phyloP scores from a whole-genome alignment of 257 asterid species.

The Forsythia suspensa region DNA sequence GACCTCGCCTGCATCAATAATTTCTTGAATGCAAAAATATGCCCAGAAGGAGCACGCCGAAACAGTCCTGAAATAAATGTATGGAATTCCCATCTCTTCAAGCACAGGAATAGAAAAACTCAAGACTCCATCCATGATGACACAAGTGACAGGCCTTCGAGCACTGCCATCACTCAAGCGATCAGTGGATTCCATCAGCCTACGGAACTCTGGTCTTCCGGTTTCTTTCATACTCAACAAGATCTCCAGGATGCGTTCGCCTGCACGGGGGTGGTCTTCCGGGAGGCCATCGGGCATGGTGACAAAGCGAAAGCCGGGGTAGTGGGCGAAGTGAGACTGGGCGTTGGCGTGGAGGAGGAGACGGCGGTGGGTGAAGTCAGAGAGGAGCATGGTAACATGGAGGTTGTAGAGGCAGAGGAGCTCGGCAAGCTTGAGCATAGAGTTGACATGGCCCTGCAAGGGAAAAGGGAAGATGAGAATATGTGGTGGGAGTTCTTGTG shows the following conservation, averaged over 20 bases:
- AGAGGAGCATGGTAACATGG: constrained; percentile 32
- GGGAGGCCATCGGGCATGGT: constrained; percentile 24
- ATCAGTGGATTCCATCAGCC: constrained; percentile 11
- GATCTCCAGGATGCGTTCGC: constrained; percentile 17
- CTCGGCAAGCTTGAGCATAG: constrained; percentile 45
- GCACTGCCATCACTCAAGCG: neutral
- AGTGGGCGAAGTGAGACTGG: constrained; percentile 4
- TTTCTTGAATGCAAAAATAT: constrained; percentile 18
- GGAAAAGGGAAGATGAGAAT: constrained; percentile 38
- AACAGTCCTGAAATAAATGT: constrained; percentile 18
- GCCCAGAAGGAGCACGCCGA: constrained; percentile 24
- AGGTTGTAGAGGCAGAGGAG: constrained; percentile 27
- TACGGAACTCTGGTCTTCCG: constrained; percentile 9
- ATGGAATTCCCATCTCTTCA: constrained; percentile 14
- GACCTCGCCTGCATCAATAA: constrained; percentile 20
- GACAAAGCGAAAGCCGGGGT: constrained; percentile 3
- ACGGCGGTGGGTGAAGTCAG: constrained; percentile 25
- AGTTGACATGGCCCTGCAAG: constrained; percentile 37
- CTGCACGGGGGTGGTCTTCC: constrained; percentile 18
- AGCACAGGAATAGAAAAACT: constrained; percentile 18
- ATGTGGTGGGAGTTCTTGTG: constrained; percentile 23
- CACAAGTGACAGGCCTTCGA: neutral
- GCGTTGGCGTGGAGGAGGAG: constrained; percentile 17
- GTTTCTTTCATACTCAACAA: constrained; percentile 9
- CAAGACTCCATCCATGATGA: constrained; percentile 7